Conservation (phyloP, 257 asterid genomes). For the Leptodermis oblonga region DNA sequence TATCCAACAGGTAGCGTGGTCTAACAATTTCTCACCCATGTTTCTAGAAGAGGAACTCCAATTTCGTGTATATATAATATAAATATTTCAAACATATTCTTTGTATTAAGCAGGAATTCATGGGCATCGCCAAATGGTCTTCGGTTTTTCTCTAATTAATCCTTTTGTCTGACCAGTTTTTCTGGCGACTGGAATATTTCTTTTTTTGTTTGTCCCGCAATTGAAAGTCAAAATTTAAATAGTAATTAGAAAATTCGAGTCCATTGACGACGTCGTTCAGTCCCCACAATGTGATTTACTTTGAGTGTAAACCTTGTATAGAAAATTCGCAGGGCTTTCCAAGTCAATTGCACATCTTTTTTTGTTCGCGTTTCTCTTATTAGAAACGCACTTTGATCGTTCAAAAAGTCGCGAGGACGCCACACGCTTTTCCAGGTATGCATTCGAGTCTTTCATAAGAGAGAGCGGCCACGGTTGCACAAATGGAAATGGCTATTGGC, state of each 20-base stretch:
- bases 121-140: no score
- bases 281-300: background rate
- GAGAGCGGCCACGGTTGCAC: background rate
- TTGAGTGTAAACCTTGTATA: slow-evolving; percentile 1
- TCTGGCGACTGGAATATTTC: no score
- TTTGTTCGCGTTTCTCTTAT: background rate
- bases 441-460: background rate
- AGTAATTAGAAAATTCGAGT: background rate
- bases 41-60: background rate
- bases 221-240: background rate
- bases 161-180: background rate
- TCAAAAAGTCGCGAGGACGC: slow-evolving; percentile 1
- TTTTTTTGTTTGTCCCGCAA: no score
- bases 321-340: background rate
- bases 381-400: background rate
- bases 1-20: no score
- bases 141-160: background rate
- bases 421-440: background rate
- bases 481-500: background rate
- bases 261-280: no score
- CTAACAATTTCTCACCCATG: background rate
- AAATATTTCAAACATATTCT: no score
- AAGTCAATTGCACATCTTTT: slow-evolving; percentile 11
- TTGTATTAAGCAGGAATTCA: no score
- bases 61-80: no score